Evolutionary conservation across 2,329 filamentous ascomycete genomes (phyloP).

Genomic region (Colletotrichum aenigma): DNA sequence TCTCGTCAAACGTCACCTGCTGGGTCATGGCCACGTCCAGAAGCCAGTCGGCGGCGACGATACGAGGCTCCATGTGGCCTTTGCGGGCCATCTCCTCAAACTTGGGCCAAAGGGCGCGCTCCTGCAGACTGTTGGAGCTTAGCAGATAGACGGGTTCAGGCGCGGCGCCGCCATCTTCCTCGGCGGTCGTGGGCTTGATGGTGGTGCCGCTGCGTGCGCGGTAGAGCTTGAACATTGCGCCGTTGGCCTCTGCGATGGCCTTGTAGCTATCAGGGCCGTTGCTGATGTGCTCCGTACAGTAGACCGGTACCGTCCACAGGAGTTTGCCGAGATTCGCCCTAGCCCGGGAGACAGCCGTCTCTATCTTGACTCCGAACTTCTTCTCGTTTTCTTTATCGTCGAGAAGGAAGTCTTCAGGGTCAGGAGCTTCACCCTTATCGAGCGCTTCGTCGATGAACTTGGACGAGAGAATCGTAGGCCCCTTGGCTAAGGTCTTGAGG

Average conservation of each 20-base stretch:
- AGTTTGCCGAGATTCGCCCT: slow-evolving; percentile 78
- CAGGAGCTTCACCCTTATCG: slow-evolving; percentile 67
- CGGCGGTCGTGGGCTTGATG: slow-evolving; percentile 65
- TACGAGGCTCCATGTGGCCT: slow-evolving; percentile 78
- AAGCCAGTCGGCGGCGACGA: slow-evolving; percentile 89
- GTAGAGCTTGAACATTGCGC: slow-evolving; percentile 81
- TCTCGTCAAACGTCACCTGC: slow-evolving; percentile 70
- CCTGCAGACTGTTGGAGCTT: slow-evolving; percentile 68
- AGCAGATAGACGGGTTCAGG: slow-evolving; percentile 84
- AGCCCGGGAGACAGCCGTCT: slow-evolving; percentile 72
- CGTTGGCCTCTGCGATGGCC: slow-evolving; percentile 86
- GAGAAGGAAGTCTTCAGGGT: slow-evolving; percentile 70
- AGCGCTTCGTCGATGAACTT: slow-evolving; percentile 81
- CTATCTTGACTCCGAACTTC: slow-evolving; percentile 71
- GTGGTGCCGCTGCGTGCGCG: slow-evolving; percentile 72
- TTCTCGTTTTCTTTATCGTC: slow-evolving; percentile 76
- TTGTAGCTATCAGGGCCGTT: slow-evolving; percentile 87
- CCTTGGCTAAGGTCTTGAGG: slow-evolving; percentile 82
- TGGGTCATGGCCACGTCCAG: slow-evolving; percentile 90
- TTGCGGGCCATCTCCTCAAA: slow-evolving; percentile 81
- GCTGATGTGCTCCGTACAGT: slow-evolving; percentile 79
- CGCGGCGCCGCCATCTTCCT: slow-evolving; percentile 64
- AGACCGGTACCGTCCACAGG: slow-evolving; percentile 77
- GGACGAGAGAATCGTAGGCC: slow-evolving; percentile 77
- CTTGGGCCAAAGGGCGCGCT: slow-evolving; percentile 77